These are phyloP conservation scores for Chlorella vulgaris DNA, from an alignment of 139 green algal species.

Conservation along the genomic window DNA sequence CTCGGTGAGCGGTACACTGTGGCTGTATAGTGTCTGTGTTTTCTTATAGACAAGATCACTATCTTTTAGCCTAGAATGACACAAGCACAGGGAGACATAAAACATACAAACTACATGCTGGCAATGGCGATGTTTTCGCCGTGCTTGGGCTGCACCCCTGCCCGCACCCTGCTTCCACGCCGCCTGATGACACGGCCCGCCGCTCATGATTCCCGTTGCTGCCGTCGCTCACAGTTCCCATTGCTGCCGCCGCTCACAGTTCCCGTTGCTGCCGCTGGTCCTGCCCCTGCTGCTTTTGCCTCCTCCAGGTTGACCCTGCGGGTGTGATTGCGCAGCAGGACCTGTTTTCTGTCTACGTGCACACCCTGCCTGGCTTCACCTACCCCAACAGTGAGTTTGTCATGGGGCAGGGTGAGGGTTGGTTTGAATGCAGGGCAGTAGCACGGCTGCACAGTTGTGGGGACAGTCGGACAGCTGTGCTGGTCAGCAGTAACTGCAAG, in stretches of 20 bases:
- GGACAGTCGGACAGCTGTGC: too few species aligned
- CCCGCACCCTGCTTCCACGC: too few species aligned
- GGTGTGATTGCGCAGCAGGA: conserved; percentile 21
- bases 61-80: neutral
- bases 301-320: neutral
- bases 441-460: neutral
- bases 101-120: too few species aligned
- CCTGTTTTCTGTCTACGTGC: conserved; percentile 36
- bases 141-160: too few species aligned
- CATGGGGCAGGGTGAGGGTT: neutral
- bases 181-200: too few species aligned
- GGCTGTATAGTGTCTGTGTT: neutral
- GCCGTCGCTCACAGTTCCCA: neutral
- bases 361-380: conserved; percentile 20
- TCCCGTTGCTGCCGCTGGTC: neutral
- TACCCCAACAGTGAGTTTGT: conserved; percentile 2
- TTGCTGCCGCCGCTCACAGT: neutral
- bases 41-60: neutral
- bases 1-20: neutral
- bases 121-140: too few species aligned
- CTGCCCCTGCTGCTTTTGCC: neutral
- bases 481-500: too few species aligned
- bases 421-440: neutral
- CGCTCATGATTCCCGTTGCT: neutral
- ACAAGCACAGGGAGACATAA: too few species aligned